phyloP scores from a whole-genome alignment of 2,329 filamentous ascomycete species.

The Diaporthe longicolla region DNA sequence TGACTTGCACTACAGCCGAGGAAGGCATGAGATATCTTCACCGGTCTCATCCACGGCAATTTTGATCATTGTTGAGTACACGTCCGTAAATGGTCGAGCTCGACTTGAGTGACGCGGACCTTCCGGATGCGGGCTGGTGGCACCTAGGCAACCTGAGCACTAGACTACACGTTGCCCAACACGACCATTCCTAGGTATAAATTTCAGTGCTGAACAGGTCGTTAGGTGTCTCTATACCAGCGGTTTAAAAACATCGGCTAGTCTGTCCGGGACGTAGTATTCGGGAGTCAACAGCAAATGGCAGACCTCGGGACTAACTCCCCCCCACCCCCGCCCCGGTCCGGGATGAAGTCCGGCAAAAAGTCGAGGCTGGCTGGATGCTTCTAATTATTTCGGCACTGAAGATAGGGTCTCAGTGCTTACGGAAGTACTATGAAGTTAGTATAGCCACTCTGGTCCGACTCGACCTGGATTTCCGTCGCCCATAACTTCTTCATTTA shows the following conservation, averaged over 20 bases:
- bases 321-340: background rate
- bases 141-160: too few relatives aligned
- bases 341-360: background rate
- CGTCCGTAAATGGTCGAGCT: too few relatives aligned
- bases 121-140: background rate
- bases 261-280: background rate
- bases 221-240: background rate
- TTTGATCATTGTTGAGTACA: background rate
- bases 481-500: too few relatives aligned
- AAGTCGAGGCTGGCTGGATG: background rate
- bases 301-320: background rate
- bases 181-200: background rate
- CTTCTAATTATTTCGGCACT: background rate
- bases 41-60: background rate
- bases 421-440: too few relatives aligned
- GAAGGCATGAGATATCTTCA: too few relatives aligned
- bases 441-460: too few relatives aligned
- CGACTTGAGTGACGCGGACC: background rate
- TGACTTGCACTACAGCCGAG: too few relatives aligned
- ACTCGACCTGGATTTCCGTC: too few relatives aligned
- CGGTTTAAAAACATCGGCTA: background rate
- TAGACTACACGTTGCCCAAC: rapidly evolving
- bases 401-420: background rate
- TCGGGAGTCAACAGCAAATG: background rate
- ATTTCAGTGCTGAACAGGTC: background rate